Conservation (phyloP, 129 eudicot genomes). For the Helianthus tuberosus region DNA sequence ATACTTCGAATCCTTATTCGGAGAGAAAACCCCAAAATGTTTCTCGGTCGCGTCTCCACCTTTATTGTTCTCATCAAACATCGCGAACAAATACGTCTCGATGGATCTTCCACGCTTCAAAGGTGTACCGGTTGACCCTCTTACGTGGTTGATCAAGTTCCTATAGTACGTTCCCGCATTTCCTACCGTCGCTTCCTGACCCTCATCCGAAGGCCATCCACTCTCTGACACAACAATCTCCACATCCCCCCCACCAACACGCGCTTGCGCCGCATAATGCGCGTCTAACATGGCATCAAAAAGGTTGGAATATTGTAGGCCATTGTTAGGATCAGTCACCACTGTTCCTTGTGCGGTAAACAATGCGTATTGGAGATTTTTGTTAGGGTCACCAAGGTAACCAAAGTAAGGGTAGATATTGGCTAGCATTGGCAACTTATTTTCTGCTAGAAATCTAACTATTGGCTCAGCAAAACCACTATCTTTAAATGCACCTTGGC, state of each 20-base stretch:
- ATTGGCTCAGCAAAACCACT: conserved; percentile 17
- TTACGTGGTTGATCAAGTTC: conserved; percentile 24
- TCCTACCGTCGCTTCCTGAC: background rate
- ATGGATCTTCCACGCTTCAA: conserved; percentile 25
- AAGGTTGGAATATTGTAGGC: conserved; percentile 21
- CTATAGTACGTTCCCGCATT: conserved; percentile 29
- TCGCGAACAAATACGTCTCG: conserved; percentile 38
- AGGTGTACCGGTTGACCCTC: conserved; percentile 28
- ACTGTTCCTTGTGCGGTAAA: conserved; percentile 23
- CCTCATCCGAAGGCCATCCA: conserved; percentile 34
- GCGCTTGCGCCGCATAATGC: conserved; percentile 37
- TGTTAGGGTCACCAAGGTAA: conserved; percentile 23
- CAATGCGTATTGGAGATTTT: conserved; percentile 32
- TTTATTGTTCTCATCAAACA: conserved; percentile 41
- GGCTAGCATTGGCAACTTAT: conserved; percentile 27
- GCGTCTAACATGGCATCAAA: conserved; percentile 39
- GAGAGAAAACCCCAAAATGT: conserved; percentile 34
- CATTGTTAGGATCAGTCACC: conserved; percentile 16
- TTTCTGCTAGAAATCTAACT: conserved; percentile 13
- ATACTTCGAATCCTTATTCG: conserved; percentile 29
- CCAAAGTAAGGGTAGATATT: conserved; percentile 37
- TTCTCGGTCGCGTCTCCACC: conserved; percentile 5
- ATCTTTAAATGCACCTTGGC: background rate
- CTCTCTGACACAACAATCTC: conserved; percentile 40
- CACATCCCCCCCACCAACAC: conserved; percentile 25